Conservation (phyloP, 108 stramenopile species). For the Skeletonema marinoi region DNA sequence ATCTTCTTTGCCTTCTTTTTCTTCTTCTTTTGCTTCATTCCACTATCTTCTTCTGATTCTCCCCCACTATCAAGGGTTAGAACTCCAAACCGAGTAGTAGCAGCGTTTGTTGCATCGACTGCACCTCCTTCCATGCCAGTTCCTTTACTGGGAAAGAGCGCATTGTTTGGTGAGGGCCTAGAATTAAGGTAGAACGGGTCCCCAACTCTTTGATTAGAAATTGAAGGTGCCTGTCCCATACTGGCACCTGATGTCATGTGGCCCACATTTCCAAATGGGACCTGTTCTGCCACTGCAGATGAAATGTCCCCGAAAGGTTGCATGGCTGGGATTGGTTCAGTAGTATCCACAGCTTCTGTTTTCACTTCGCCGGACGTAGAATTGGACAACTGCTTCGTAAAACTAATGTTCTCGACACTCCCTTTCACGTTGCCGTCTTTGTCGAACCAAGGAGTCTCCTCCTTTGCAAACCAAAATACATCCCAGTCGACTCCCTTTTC, state of each 20-base stretch:
- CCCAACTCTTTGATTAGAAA: slow-evolving; percentile 25
- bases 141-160: slow-evolving; percentile 8
- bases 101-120: slow-evolving; percentile 11
- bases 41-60: slow-evolving; percentile 52
- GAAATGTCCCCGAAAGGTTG: background rate
- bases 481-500: slow-evolving; percentile 35
- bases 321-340: background rate
- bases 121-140: slow-evolving; percentile 14
- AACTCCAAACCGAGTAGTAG: slow-evolving; percentile 57
- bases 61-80: slow-evolving; percentile 74
- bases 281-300: background rate
- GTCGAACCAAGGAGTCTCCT: slow-evolving; percentile 45
- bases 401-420: slow-evolving; percentile 38
- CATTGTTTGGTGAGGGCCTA: slow-evolving; percentile 3
- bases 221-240: slow-evolving; percentile 17
- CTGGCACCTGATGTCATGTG: slow-evolving; percentile 13
- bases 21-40: slow-evolving; percentile 56
- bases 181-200: slow-evolving; percentile 83
- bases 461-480: slow-evolving; percentile 40
- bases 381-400: slow-evolving; percentile 33
- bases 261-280: background rate
- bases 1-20: slow-evolving; percentile 68
- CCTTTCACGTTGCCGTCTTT: slow-evolving; percentile 28
- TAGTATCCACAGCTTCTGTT: background rate
- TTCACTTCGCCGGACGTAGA: background rate